Conservation (phyloP, 164 flowering plant genomes). For the Magnolia changhungtana region DNA sequence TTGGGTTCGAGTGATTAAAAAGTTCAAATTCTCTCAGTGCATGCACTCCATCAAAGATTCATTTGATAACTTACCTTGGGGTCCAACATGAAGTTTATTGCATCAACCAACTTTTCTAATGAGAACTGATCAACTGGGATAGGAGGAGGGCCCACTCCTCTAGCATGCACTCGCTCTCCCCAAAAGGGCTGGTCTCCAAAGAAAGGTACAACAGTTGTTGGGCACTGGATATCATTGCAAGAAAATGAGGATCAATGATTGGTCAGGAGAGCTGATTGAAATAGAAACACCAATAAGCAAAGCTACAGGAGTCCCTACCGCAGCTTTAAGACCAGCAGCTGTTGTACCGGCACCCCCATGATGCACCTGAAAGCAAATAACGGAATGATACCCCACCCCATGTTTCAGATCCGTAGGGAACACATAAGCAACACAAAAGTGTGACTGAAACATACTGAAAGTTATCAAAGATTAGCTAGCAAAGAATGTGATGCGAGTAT, state of each 20-base stretch:
- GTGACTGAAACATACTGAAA: neutral
- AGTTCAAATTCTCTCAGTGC: neutral
- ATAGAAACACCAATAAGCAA: neutral
- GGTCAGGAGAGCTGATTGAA: neutral
- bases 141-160: slow-evolving; percentile 95
- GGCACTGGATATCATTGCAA: slow-evolving; percentile 51
- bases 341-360: slow-evolving; percentile 99
- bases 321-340: slow-evolving; percentile 95
- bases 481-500: neutral
- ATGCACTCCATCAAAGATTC: neutral
- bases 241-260: neutral
- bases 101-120: slow-evolving; percentile 61
- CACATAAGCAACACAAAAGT: neutral
- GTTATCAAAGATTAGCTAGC: too few species aligned
- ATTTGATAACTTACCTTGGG: slow-evolving; percentile 54
- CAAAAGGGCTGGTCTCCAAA: slow-evolving; percentile 98
- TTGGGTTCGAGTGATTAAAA: neutral
- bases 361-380: slow-evolving; percentile 57
- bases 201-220: slow-evolving; percentile 90
- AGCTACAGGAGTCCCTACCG: slow-evolving; percentile 38
- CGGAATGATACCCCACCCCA: neutral
- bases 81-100: slow-evolving; percentile 81
- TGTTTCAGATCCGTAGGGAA: neutral
- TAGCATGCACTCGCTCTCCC: slow-evolving; percentile 94
- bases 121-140: slow-evolving; percentile 90